Percentiles rank a stretch among this genome's conserved stretches.
phyloP scores from a whole-genome alignment of 78 protist species.

The Dictyostelium firmibasis region DNA sequence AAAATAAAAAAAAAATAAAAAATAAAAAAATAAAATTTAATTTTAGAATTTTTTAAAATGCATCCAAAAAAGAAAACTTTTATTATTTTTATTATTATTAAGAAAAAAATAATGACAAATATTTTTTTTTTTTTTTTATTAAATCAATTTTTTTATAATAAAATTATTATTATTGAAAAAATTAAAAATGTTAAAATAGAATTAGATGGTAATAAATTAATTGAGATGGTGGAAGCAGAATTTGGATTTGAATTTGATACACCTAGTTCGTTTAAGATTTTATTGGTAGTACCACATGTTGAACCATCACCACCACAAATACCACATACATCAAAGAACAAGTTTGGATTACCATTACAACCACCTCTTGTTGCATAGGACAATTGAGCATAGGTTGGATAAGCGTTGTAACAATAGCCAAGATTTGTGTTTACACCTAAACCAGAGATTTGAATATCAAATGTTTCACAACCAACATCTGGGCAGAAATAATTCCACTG shows the following conservation, averaged over 20 bases:
- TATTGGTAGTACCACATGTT: background rate
- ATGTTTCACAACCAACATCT: conserved; percentile 48
- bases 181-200: background rate
- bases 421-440: conserved; percentile 11
- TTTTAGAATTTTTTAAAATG: background rate
- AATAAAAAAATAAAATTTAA: too few species aligned
- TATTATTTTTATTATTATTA: background rate
- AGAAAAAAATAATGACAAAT: too few species aligned
- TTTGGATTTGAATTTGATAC: background rate
- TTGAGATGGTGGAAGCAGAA: background rate
- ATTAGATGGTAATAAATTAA: background rate
- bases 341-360: conserved; percentile 44
- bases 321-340: conserved; percentile 18
- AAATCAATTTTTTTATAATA: background rate
- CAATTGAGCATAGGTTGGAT: conserved; percentile 10
- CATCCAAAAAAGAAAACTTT: background rate
- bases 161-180: background rate
- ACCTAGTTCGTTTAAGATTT: background rate
- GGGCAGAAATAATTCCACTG: conserved; percentile 53
- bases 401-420: conserved; percentile 47
- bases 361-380: conserved; percentile 29
- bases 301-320: conserved; percentile 60
- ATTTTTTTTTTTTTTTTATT: background rate
- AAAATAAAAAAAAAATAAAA: too few species aligned
- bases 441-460: conserved; percentile 25